phyloP scores from a whole-genome alignment of 106 monocot genomes.

The Hemerocallis citrina region DNA sequence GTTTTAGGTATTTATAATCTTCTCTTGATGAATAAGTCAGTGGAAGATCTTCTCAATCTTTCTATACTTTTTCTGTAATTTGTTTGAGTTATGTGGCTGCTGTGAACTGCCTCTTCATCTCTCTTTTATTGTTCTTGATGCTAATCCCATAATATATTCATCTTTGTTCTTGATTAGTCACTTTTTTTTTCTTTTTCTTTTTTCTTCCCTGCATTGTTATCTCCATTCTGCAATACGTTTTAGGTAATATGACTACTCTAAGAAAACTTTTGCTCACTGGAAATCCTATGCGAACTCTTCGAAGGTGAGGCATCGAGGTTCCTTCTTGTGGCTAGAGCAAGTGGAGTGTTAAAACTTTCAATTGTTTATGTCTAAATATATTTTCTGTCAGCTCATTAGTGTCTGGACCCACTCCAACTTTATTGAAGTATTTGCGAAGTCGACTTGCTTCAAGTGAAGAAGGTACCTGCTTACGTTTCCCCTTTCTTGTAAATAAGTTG shows the following conservation, averaged over 20 bases:
- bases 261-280: slow-evolving; percentile 89
- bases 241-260: slow-evolving; percentile 87
- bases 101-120: neutral
- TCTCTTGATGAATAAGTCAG: neutral
- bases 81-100: neutral
- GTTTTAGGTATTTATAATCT: neutral
- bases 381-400: slow-evolving; percentile 71
- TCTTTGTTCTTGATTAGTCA: neutral
- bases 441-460: slow-evolving; percentile 77
- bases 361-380: neutral
- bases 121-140: neutral
- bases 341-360: neutral
- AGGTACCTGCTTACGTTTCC: slow-evolving; percentile 21
- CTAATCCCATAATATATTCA: neutral
- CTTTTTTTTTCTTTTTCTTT: too few species aligned
- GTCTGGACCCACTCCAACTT: slow-evolving; percentile 73
- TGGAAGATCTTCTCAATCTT: neutral
- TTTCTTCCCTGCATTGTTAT: neutral
- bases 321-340: neutral
- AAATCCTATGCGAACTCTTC: slow-evolving; percentile 79
- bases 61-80: neutral
- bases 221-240: slow-evolving; percentile 7
- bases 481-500: neutral
- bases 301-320: slow-evolving; percentile 47
- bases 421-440: slow-evolving; percentile 71